A percentile compares a stretch with the other conserved stretches of the same genome.
Conservation (phyloP, 306 rosid genomes). For the Potentilla sterilis region DNA sequence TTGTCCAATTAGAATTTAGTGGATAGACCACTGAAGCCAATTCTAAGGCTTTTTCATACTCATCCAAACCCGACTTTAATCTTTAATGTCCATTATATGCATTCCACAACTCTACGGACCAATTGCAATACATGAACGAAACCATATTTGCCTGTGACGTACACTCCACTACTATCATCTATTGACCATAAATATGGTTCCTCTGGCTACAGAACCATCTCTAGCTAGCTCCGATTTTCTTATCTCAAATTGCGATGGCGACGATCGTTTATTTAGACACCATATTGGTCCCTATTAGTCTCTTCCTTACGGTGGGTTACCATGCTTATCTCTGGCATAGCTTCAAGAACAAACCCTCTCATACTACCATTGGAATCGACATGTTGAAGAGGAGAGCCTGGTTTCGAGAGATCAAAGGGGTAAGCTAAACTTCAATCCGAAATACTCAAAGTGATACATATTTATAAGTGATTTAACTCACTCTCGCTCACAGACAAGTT, state of each 20-base stretch:
- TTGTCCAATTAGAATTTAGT: slow-evolving; percentile 1
- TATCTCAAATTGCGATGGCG: slow-evolving; percentile 34
- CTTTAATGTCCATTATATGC: slow-evolving; percentile 40
- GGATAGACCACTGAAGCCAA: slow-evolving; percentile 18
- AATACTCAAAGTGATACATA: not conserved
- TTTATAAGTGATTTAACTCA: too few relatives aligned
- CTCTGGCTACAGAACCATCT: not conserved
- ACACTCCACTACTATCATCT: slow-evolving; percentile 10
- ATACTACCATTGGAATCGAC: slow-evolving; percentile 55
- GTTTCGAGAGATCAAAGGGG: slow-evolving; percentile 50
- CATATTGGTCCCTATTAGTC: slow-evolving; percentile 56
- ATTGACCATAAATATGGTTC: not conserved
- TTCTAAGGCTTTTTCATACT: slow-evolving; percentile 18
- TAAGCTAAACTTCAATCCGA: slow-evolving; percentile 16
- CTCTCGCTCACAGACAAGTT: not conserved
- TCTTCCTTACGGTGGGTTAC: slow-evolving; percentile 55
- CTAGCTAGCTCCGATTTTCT: not conserved
- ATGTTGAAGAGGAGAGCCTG: slow-evolving; percentile 50
- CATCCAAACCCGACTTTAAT: slow-evolving; percentile 23
- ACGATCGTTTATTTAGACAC: slow-evolving; percentile 49
- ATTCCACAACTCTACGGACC: slow-evolving; percentile 42
- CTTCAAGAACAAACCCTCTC: slow-evolving; percentile 61
- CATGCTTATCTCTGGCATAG: slow-evolving; percentile 63
- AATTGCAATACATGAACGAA: slow-evolving; percentile 4
- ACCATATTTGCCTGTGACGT: slow-evolving; percentile 24